phyloP scores from a whole-genome alignment of 208 protist genomes.

The Acanthamoeba divionensis region DNA sequence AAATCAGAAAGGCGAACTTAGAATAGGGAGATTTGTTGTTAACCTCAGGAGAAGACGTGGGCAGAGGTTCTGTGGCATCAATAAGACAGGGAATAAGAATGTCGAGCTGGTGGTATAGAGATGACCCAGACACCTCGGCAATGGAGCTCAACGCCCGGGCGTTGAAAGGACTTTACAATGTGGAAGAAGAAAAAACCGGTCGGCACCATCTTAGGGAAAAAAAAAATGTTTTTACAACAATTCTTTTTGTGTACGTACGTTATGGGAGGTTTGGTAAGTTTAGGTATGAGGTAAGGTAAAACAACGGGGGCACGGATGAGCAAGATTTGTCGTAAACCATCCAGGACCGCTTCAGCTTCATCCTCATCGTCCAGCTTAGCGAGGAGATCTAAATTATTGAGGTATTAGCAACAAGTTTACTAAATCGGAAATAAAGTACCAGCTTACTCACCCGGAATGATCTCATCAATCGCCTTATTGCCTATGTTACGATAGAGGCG shows the following conservation, averaged over 20 bases:
- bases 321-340: constrained; percentile 80
- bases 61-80: constrained; percentile 57
- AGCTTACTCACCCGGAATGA: constrained; percentile 66
- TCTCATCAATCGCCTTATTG: constrained; percentile 76
- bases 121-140: constrained; percentile 67
- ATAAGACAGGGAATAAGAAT: constrained; percentile 73
- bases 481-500: constrained; percentile 71
- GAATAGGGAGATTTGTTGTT: neutral
- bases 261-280: constrained; percentile 74
- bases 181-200: neutral
- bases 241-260: constrained; percentile 9
- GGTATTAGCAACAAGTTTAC: neutral
- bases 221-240: neutral
- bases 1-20: neutral
- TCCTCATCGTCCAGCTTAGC: neutral
- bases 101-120: constrained; percentile 72
- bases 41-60: neutral
- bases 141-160: constrained; percentile 76
- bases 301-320: constrained; percentile 66
- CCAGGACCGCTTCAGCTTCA: constrained; percentile 57
- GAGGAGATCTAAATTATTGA: neutral
- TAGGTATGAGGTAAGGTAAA: constrained; percentile 79
- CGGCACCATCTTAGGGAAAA: neutral
- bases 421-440: neutral
- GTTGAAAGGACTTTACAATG: constrained; percentile 52